Evolutionary conservation across 495 filamentous ascomycete species (phyloP).

Genomic region (Bathelium albidoporum): DNA sequence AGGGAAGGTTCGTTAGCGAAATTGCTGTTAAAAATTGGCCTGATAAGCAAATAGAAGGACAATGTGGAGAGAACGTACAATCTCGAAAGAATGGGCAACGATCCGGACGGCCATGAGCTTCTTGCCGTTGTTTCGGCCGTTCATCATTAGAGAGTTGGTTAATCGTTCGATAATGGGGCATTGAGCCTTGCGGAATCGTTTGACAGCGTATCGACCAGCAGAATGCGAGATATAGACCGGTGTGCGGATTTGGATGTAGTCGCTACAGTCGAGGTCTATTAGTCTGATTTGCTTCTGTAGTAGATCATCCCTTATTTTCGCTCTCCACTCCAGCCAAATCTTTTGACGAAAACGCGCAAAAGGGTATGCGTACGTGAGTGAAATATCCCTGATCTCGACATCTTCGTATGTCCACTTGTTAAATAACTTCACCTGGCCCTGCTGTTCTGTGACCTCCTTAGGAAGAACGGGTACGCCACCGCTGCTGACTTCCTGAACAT

Average conservation of each 20-base stretch:
- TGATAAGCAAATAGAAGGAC: background rate
- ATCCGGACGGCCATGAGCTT: conserved; percentile 99
- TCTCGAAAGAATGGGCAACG: conserved; percentile 97
- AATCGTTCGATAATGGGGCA: conserved; percentile 99
- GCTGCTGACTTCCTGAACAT: conserved; percentile 72
- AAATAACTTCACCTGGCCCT: conserved; percentile 96
- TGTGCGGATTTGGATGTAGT: conserved; percentile 98
- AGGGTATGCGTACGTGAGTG: conserved; percentile 74
- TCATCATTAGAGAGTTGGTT: conserved; percentile 99
- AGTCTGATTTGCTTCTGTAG: conserved; percentile 13
- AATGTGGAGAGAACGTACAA: conserved; percentile 54
- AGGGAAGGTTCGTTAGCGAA: conserved; percentile 6
- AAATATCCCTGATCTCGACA: conserved; percentile 99
- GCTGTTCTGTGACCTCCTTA: conserved; percentile 84
- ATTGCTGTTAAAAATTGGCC: background rate
- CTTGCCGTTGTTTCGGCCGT: conserved; percentile 99
- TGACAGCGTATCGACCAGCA: conserved; percentile 94
- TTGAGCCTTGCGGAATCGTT: conserved; percentile 99
- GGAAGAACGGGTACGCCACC: conserved; percentile 72
- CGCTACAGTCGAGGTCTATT: conserved; percentile 47
- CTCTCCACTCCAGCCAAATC: background rate
- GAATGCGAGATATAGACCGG: conserved; percentile 99
- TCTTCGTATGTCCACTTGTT: conserved; percentile 97
- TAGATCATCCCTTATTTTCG: background rate
- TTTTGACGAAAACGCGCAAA: background rate